Percentiles rank a stretch among this genome's conserved stretches.
Conservation (phyloP, 257 asterid species). For the Jacaranda mimosifolia region DNA sequence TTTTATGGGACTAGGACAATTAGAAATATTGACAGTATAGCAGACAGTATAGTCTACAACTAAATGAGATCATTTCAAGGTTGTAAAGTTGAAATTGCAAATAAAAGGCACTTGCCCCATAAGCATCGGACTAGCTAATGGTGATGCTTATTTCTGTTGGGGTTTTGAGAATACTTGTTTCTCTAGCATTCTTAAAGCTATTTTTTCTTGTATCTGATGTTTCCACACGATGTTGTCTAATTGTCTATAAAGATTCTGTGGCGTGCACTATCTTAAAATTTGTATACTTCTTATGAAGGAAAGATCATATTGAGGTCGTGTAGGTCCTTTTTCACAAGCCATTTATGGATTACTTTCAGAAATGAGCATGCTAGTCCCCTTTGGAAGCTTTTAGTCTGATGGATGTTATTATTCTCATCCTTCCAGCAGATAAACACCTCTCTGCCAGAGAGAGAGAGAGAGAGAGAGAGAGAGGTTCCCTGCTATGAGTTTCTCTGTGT, state of each 20-base stretch:
- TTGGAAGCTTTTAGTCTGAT: not conserved
- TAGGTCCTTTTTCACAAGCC: slow-evolving; percentile 1
- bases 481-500: not conserved
- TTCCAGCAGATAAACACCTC: not conserved
- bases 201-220: not conserved
- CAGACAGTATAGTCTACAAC: not conserved
- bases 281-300: not conserved
- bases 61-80: not conserved
- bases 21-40: slow-evolving; percentile 1
- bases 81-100: not conserved
- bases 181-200: not conserved
- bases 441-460: not conserved
- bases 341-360: slow-evolving; percentile 6
- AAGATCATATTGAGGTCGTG: not conserved
- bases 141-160: slow-evolving; percentile 14
- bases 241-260: not conserved
- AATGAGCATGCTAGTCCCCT: not conserved
- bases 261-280: not conserved
- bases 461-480: not conserved
- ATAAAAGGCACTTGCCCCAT: not conserved
- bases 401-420: not conserved
- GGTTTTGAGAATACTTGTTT: not conserved
- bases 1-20: not conserved
- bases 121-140: not conserved
- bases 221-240: not conserved